Percentiles rank a stretch among this genome's conserved stretches.
Conservation (phyloP, 1,139 yeast species). For the Geotrichum aggregatum region DNA sequence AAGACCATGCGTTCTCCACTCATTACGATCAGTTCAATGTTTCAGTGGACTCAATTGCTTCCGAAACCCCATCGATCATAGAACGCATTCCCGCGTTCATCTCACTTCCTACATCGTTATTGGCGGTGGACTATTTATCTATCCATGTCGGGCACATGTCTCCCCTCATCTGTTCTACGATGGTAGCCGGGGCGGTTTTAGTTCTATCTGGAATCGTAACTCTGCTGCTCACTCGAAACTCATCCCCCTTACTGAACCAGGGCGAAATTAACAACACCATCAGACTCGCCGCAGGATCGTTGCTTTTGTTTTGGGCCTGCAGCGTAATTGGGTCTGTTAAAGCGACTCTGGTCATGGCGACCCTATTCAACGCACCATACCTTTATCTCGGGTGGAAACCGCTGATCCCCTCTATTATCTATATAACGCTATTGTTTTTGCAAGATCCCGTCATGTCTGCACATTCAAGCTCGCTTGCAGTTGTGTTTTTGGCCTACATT, state of each 20-base stretch:
- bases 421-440: conserved; percentile 15
- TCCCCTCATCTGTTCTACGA: conserved; percentile 24
- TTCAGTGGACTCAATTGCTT: conserved; percentile 7
- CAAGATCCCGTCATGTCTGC: conserved; percentile 16
- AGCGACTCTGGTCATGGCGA: conserved; percentile 19
- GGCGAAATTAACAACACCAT: conserved; percentile 15
- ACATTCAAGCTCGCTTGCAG: conserved; percentile 6
- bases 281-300: conserved; percentile 19
- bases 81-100: conserved; percentile 38
- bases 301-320: conserved; percentile 21
- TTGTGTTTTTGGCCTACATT: conserved; percentile 11
- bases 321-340: conserved; percentile 22
- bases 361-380: conserved; percentile 18
- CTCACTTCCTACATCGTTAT: conserved; percentile 39
- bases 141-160: conserved; percentile 20
- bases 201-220: conserved; percentile 29
- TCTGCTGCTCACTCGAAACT: conserved; percentile 25
- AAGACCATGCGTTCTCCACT: conserved; percentile 3
- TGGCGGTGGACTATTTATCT: conserved; percentile 31
- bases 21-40: conserved; percentile 16
- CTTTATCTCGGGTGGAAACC: conserved; percentile 17
- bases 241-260: conserved; percentile 1
- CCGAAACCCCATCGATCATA: conserved; percentile 25
- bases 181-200: conserved; percentile 31
- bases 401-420: conserved; percentile 12